Evolutionary conservation across 2,329 filamentous ascomycete species (phyloP).

Genomic region (Arthroderma sp.): DNA sequence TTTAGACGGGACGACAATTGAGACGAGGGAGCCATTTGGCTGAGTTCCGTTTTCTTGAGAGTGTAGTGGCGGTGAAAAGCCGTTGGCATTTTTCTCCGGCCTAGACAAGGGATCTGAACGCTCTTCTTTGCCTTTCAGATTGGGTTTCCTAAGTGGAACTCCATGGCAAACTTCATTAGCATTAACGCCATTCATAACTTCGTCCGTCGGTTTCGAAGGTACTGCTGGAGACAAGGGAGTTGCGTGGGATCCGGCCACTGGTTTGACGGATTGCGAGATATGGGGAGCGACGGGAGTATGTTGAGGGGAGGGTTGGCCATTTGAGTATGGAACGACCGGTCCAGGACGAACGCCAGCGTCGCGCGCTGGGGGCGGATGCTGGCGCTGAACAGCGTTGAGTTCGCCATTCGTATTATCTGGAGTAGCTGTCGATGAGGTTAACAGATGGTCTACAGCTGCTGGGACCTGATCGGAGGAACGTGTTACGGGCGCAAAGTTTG

Average conservation of each 20-base stretch:
- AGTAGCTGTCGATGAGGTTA: not conserved
- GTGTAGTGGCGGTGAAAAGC: not conserved
- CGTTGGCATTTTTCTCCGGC: too few relatives aligned
- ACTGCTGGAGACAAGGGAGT: too few relatives aligned
- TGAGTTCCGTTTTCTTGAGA: constrained; percentile 1
- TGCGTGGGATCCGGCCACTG: too few relatives aligned
- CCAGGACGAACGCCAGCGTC: not conserved
- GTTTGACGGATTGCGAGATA: too few relatives aligned
- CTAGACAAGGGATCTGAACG: too few relatives aligned
- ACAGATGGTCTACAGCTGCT: not conserved
- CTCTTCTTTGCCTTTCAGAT: too few relatives aligned
- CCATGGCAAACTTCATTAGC: too few relatives aligned
- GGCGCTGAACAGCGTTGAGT: constrained; percentile 6
- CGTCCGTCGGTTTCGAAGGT: too few relatives aligned
- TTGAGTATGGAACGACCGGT: not conserved
- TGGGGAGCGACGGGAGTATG: too few relatives aligned
- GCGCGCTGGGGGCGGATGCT: not conserved
- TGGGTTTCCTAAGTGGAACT: too few relatives aligned
- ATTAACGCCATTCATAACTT: too few relatives aligned
- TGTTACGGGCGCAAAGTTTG: constrained; percentile 13
- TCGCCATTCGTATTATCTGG: not conserved
- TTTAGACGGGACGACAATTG: constrained; percentile 3
- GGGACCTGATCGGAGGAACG: too few relatives aligned
- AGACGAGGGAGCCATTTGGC: not conserved
- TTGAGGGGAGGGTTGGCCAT: not conserved